These are phyloP conservation scores for Sphagnurus paluster DNA, from an alignment of 1,284 basidiomycete genomes.

Conservation along the genomic window DNA sequence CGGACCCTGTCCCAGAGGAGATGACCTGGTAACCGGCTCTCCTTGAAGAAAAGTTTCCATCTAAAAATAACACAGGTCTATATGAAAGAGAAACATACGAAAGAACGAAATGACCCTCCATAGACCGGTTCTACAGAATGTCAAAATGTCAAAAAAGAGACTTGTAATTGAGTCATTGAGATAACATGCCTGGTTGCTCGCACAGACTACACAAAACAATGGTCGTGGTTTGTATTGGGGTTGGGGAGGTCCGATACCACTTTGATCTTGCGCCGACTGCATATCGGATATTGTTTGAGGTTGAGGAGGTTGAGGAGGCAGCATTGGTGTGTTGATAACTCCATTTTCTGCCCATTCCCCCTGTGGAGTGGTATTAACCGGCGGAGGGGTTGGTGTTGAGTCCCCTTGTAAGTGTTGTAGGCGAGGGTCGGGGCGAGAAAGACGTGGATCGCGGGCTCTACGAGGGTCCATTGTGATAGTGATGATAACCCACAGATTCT, in stretches of 20 bases:
- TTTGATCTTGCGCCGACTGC: conserved; percentile 1
- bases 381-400: conserved; percentile 35
- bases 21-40: conserved; percentile 91
- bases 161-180: neutral
- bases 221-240: conserved; percentile 62
- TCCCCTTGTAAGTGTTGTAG: conserved; percentile 52
- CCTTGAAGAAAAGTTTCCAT: conserved; percentile 35
- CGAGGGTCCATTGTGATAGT: conserved; percentile 73
- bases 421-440: conserved; percentile 67
- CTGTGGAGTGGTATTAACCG: conserved; percentile 15
- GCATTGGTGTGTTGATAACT: conserved; percentile 12
- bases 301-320: conserved; percentile 15
- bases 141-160: conserved; percentile 7
- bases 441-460: conserved; percentile 74
- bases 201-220: conserved; percentile 96
- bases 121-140: conserved; percentile 85
- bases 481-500: conserved; percentile 5
- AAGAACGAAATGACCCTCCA: conserved; percentile 96
- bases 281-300: conserved; percentile 1
- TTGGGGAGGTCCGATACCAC: conserved; percentile 11
- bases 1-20: conserved; percentile 95
- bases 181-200: conserved; percentile 86
- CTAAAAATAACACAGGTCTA: conserved; percentile 1
- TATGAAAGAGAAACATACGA: conserved; percentile 53
- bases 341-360: conserved; percentile 20